Evolutionary conservation across 2,329 filamentous ascomycete species (phyloP).

Genomic region (Eurotiales sp.): DNA sequence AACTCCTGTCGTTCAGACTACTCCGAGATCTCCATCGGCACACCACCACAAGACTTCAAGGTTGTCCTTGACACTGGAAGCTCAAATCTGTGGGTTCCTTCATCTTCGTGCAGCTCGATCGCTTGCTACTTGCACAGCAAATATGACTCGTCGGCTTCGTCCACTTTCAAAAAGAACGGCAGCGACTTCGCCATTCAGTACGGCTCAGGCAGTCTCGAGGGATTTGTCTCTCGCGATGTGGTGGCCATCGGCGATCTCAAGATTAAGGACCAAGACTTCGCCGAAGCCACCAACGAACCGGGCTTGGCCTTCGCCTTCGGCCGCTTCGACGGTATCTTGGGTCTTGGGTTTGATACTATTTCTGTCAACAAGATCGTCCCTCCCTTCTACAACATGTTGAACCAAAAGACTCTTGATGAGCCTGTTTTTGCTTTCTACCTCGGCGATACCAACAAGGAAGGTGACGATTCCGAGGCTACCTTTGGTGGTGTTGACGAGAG

Average conservation of each 20-base stretch:
- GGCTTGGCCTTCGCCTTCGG: slow-evolving; percentile 97
- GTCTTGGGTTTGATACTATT: slow-evolving; percentile 90
- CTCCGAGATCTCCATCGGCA: slow-evolving; percentile 91
- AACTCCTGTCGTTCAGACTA: slow-evolving; percentile 62
- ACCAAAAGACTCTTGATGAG: slow-evolving; percentile 86
- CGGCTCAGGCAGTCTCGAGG: slow-evolving; percentile 88
- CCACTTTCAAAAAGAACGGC: slow-evolving; percentile 91
- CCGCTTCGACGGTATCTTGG: slow-evolving; percentile 93
- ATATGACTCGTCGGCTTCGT: slow-evolving; percentile 88
- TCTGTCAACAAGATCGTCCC: slow-evolving; percentile 94
- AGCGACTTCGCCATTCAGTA: slow-evolving; percentile 89
- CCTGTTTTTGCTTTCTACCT: slow-evolving; percentile 97
- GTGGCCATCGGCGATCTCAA: slow-evolving; percentile 84
- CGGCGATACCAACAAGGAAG: slow-evolving; percentile 65
- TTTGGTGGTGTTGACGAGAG: slow-evolving; percentile 85
- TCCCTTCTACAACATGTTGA: slow-evolving; percentile 93
- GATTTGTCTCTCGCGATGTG: slow-evolving; percentile 86
- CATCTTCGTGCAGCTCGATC: slow-evolving; percentile 83
- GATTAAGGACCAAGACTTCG: slow-evolving; percentile 88
- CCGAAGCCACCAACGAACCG: slow-evolving; percentile 92
- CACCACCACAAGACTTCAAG: slow-evolving; percentile 92
- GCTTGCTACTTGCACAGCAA: slow-evolving; percentile 97
- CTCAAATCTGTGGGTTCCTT: slow-evolving; percentile 99
- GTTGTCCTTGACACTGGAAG: slow-evolving; percentile 97
- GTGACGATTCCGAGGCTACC: slow-evolving; percentile 75